These are phyloP conservation scores for Fusarium tanahbumbuense DNA, from an alignment of 2,329 filamentous ascomycete genomes.

Conservation along the genomic window DNA sequence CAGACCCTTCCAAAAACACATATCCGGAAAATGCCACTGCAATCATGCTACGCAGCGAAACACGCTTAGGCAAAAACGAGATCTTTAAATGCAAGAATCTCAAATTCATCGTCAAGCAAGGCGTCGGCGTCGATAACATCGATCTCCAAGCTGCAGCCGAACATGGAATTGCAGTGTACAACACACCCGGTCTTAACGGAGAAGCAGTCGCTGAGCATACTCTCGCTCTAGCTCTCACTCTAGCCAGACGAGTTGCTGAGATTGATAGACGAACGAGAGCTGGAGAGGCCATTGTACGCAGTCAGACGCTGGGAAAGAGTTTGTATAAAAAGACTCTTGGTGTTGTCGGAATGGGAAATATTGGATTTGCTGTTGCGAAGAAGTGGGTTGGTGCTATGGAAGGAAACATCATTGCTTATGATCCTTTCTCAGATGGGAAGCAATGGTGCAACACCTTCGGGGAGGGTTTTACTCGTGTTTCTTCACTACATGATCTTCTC, in stretches of 20 bases:
- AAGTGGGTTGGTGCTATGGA: slow-evolving; percentile 5
- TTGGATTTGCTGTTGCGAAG: not conserved
- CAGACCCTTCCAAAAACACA: not conserved
- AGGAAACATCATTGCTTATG: not conserved
- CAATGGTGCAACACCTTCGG: not conserved
- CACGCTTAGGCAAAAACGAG: not conserved
- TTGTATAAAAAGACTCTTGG: not conserved
- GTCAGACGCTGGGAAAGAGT: not conserved
- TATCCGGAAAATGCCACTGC: not conserved
- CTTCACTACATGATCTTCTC: not conserved
- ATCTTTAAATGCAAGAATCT: rapidly evolving
- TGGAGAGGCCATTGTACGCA: not conserved
- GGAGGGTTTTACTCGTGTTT: rapidly evolving
- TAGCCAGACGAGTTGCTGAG: not conserved
- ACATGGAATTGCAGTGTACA: not conserved
- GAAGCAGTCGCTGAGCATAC: not conserved
- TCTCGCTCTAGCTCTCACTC: not conserved
- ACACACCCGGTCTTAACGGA: not conserved
- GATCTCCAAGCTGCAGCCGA: not conserved
- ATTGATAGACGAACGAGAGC: not conserved
- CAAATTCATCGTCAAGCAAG: slow-evolving; percentile 1
- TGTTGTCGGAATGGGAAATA: not conserved
- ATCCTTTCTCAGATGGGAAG: not conserved
- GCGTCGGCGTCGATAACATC: not conserved
- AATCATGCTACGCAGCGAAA: not conserved